Base-by-base conservation (phyloP, 2,329 filamentous ascomycete genomes). In the Colletotrichum sp. region DNA sequence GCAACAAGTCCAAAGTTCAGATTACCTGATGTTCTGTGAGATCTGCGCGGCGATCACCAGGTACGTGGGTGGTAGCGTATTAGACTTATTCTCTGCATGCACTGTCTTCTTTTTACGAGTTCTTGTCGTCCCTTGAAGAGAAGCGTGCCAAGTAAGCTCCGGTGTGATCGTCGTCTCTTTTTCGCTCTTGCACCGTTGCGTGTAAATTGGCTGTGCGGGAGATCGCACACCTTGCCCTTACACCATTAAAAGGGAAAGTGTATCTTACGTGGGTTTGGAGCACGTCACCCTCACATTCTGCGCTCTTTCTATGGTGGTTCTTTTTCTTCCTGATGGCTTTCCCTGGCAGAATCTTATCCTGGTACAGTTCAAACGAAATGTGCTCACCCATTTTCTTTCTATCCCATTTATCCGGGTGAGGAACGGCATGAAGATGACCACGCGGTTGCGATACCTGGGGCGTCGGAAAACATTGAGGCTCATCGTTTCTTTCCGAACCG, bases 41-140 rank as follows among this genome's bases (percentile, higher is more conserved):
- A 75, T 75, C 75, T 64, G 16, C 71, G 59, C 59, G 72, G 60
- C 39, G 66, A 76, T 75, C 75, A 26, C 32, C 72, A 72, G 69
- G 69, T 10, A 60, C 21, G 52, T 34, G 52, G 21, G 32, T 28
- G 24, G 32, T 36, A 60, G 64, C 34, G 52, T 62, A 32, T 66
- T 36, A 32, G 24, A 16, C 39, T 66, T 52, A 32, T 66, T 66
- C 30, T 52, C 30, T 63, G 26, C 28, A 30, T 63, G 28, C 16
- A 64, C 34, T 9, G 26, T n/a, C 28, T 34, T 32, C 18, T 21
- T 62, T 62, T 13, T 21, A 39, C 16, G 16, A 28, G 13, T 36
- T 34, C 32, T 12, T 57, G 59, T 39, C 69, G 72, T 65, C 72
- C 68, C 44, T 52, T 75, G 39, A 10, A 9, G 62, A 52, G 68